phyloP scores from a whole-genome alignment of 495 filamentous ascomycete species.

The Neurospora cerealis region DNA sequence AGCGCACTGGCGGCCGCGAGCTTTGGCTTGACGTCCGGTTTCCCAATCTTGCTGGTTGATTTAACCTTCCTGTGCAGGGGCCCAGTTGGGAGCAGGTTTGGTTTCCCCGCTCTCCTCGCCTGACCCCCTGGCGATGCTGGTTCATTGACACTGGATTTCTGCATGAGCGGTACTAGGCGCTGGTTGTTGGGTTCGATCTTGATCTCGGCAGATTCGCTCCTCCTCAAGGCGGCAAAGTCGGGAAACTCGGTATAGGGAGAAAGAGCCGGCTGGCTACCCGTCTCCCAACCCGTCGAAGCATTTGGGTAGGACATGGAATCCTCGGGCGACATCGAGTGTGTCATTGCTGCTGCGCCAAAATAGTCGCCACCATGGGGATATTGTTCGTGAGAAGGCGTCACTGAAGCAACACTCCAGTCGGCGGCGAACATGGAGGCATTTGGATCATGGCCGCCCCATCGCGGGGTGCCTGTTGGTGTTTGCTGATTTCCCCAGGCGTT shows the following conservation, averaged over 20 bases:
- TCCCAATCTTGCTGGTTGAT: neutral
- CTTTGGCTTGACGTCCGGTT: neutral
- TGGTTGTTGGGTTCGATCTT: neutral
- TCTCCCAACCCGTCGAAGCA: neutral
- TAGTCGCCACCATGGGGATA: neutral
- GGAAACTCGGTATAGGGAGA: neutral
- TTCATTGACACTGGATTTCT: neutral
- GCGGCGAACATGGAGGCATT: neutral
- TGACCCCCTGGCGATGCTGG: neutral
- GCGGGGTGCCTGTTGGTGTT: neutral
- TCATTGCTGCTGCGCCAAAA: neutral
- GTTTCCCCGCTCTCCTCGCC: neutral
- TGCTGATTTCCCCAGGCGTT: neutral
- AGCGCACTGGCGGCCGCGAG: neutral
- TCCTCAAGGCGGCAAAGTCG: neutral
- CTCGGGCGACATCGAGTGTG: neutral
- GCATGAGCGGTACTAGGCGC: neutral
- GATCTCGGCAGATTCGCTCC: neutral
- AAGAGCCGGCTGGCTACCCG: neutral
- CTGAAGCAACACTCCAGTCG: neutral
- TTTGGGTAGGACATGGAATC: neutral
- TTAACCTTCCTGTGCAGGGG: neutral
- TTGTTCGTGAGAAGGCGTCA: neutral
- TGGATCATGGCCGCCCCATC: neutral
- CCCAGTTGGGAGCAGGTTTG: neutral